These are phyloP conservation scores for Allium cepa DNA, from an alignment of 106 monocot genomes.

Conservation along the genomic window DNA sequence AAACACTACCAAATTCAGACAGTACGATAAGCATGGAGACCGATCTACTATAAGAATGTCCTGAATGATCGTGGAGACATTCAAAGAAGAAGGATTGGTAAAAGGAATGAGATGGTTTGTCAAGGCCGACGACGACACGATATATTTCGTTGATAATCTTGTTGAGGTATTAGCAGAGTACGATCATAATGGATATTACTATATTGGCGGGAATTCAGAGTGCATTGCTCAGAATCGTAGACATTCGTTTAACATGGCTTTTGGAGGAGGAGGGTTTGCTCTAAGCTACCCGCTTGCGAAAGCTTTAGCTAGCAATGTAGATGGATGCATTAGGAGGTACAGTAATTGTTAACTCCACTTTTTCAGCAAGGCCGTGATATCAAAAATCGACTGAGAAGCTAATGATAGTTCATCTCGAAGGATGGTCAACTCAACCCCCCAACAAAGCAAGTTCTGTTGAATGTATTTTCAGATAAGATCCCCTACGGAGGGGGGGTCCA, in stretches of 20 bases:
- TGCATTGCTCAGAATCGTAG: conserved; percentile 33
- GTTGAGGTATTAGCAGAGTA: conserved; percentile 23
- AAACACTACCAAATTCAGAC: conserved; percentile 1
- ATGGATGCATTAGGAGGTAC: conserved; percentile 36
- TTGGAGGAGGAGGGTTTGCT: conserved; percentile 49
- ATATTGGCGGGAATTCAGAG: conserved; percentile 42
- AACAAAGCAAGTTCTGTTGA: too few relatives aligned
- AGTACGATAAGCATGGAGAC: conserved; percentile 3
- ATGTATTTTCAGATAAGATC: too few relatives aligned
- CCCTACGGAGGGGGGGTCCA: too few relatives aligned
- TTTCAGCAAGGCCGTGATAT: too few relatives aligned
- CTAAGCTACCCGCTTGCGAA: conserved; percentile 37
- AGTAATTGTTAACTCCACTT: too few relatives aligned
- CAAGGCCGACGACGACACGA: conserved; percentile 11
- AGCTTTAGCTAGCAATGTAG: conserved; percentile 21
- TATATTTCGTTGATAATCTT: conserved; percentile 30
- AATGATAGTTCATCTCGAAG: too few relatives aligned
- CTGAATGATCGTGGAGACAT: conserved; percentile 8
- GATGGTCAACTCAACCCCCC: too few relatives aligned
- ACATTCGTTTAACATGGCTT: conserved; percentile 41
- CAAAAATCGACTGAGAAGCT: too few relatives aligned
- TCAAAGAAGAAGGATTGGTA: neutral
- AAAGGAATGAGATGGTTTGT: conserved; percentile 9
- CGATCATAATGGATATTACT: conserved; percentile 34
- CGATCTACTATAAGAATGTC: neutral